Percentiles rank a stretch among this genome's conserved stretches.
Evolutionary conservation across 2,329 filamentous ascomycete genomes (phyloP).

Genomic region (Hymenotorrendiella dingleyae): DNA sequence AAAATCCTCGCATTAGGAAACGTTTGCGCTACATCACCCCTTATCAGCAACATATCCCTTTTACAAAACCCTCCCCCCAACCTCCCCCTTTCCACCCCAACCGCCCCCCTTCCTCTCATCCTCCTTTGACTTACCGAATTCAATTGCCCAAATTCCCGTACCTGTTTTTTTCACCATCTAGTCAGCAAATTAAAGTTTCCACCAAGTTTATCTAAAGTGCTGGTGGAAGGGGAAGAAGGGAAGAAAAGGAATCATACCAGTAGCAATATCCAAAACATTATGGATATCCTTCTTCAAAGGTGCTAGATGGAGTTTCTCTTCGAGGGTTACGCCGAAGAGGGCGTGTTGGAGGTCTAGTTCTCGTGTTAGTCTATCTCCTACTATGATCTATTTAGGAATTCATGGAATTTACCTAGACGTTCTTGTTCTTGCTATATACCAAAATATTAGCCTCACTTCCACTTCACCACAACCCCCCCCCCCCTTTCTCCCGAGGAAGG

Average conservation of each 20-base stretch:
- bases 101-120: no score
- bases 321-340: constrained; percentile 7
- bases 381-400: no score
- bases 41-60: neutral
- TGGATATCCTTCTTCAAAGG: constrained; percentile 12
- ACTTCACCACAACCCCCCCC: neutral
- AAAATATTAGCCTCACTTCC: neutral
- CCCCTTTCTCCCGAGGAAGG: no score
- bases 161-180: neutral
- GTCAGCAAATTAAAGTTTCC: no score
- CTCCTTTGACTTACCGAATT: constrained; percentile 23
- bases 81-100: no score
- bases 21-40: constrained; percentile 6
- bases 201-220: no score
- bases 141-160: constrained; percentile 27
- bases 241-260: constrained; percentile 24
- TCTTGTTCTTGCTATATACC: constrained; percentile 1
- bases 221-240: no score
- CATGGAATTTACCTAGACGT: constrained; percentile 4
- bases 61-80: no score
- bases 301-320: constrained; percentile 11
- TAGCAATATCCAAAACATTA: constrained; percentile 24
- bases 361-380: no score
- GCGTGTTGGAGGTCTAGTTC: constrained; percentile 15
- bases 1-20: constrained; percentile 26